Evolutionary conservation across 768 basidiomycete species (phyloP), one percentile per base, ranked within the genome.

Genomic region (Psilocybe tampanensis): DNA sequence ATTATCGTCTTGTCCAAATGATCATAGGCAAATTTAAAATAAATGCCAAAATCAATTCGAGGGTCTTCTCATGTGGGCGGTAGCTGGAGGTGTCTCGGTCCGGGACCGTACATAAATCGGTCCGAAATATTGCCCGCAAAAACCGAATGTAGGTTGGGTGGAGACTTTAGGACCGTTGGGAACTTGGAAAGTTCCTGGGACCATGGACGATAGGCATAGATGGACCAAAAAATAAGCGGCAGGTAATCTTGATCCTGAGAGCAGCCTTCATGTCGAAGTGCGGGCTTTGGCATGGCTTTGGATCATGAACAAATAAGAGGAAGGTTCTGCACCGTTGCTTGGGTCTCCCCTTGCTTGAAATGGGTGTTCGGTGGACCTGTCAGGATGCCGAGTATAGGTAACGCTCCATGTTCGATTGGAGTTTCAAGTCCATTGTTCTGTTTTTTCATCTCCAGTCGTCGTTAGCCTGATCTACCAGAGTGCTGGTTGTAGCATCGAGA

Each of bases 381-480:
- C 47, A 48, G 26, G 47, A 26, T 33, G 47, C 47, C 26, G 47
- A 17, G 29, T 48, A 48, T 48, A 48, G 47, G 29, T 32, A 32
- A 48, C 47, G 17, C 47, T 48, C 47, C 47, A 48, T n/a, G n/a
- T 48, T 48, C 24, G 47, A 48, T 29, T 48, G 47, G 47, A 48
- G n/a, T 2, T 26, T 23, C 24, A 24, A n/a, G 29, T 29, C 47
- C 47, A 48, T n/a, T 48, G 29, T 48, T 19, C 29, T 48, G 47
- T 48, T 48, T 12, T 24, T n/a, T 29, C 23, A 17, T 48, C 26
- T 24, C 47, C 24, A 29, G 29, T 17, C 5, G 29, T 21, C 18
- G 6, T 32, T 29, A 48, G 32, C 19, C 18, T 33, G 47, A 32
- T 29, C n/a, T 48, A 39, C 47, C 47, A 48, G 18, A n/a, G 13